Percentiles rank a stretch among this genome's conserved stretches.
phyloP scores from a whole-genome alignment of 106 monocot species.

The Platanthera guangdongensis region DNA sequence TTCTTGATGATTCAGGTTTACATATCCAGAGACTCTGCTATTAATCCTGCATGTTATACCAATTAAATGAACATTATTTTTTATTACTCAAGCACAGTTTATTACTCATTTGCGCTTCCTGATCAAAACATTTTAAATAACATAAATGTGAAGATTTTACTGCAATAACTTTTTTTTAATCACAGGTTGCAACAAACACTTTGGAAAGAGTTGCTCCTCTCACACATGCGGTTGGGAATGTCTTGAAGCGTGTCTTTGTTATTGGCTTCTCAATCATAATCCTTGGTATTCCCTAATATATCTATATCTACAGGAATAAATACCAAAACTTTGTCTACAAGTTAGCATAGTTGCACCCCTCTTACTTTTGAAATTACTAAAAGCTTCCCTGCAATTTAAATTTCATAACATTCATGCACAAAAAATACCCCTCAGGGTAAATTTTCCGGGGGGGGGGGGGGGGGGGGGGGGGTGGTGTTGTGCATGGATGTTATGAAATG shows the following conservation, averaged over 20 bases:
- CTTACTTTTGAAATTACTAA: no score
- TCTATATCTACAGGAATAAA: not conserved
- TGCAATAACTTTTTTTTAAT: conserved; percentile 6
- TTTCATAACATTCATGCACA: no score
- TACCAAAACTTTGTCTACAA: not conserved
- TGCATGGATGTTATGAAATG: no score
- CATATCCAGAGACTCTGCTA: not conserved
- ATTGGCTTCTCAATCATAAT: conserved; percentile 96
- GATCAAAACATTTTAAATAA: no score
- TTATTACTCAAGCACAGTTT: not conserved
- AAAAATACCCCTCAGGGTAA: no score
- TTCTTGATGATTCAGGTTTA: not conserved
- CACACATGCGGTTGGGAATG: conserved; percentile 97
- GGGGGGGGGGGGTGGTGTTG: no score
- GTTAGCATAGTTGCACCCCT: not conserved
- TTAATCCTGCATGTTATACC: not conserved
- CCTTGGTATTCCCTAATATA: conserved; percentile 45
- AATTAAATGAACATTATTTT: not conserved
- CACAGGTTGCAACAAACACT: conserved; percentile 93
- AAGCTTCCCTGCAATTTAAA: no score
- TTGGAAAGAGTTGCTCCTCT: conserved; percentile 99
- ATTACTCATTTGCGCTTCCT: no score
- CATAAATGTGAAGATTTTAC: not conserved
- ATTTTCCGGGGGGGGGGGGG: no score
- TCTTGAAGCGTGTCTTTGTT: conserved; percentile 96